Evolutionary conservation across 2,329 filamentous ascomycete genomes (phyloP), one percentile per base, ranked within the genome.

Genomic region (Blumeria hordei): DNA sequence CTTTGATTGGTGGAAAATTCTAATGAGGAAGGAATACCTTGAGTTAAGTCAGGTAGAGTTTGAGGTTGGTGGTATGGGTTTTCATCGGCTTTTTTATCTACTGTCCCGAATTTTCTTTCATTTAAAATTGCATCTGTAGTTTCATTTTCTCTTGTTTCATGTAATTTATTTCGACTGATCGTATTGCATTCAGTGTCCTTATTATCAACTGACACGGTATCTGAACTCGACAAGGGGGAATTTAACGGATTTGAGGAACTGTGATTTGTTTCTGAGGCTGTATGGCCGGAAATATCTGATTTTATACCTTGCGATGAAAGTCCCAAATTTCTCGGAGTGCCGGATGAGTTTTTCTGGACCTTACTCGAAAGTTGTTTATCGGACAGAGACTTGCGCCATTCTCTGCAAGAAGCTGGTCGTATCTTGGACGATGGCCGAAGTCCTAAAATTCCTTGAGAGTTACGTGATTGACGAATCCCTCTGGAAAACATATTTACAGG

Each of bases 21-120:
- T 55, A 95, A 75, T 0, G 88, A 94, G 1, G 88, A 94, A 0
- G 90, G 90, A 59, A 96, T 94, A 59, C 90, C 90, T 64, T 90
- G 82, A n/a, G 87, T 92, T 47, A 96, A 74, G 66, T 96, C 88
- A 54, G 90, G 90, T 11, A 95, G 77, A 54, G 85, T 81, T 63
- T 81, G 75, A 60, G 60, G 65, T 58, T 4, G 58, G 66, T 61
- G 57, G 62, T 54, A 62, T 58, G 60, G 69, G 63, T 58, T 69
- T 64, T 50, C 62, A 61, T 59, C 64, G 62, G 10, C 58, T 55
- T 55, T 63, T 61, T 61, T 33, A 18, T 47, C 7, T 60, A 62
- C 47, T 59, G 59, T 8, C 57, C 57, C 53, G 54, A 45, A 12
- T 59, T 57, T 49, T 58, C 58, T 33, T 56, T 56, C 44, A 57